Evolutionary conservation across 139 green algal genomes (phyloP), one percentile per base, ranked within the genome.

Genomic region (Chlamydomonas schloesseri): DNA sequence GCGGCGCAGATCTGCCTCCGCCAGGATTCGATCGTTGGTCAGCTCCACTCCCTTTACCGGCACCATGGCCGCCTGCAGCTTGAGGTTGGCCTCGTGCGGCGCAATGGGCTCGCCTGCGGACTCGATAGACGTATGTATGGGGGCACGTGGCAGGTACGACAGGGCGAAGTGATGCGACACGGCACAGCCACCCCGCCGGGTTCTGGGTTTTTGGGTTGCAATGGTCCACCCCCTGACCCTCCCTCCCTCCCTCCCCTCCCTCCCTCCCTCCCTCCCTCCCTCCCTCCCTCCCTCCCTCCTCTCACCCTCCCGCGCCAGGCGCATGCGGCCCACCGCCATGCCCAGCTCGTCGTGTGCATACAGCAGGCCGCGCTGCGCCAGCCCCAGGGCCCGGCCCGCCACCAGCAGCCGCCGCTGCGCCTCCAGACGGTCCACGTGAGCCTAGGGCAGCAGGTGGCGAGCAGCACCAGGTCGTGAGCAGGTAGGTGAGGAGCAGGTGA

Each of bases 341-440:
- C 88, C 89, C 81, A 99, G 92, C 92, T 99, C 97, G 73, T 99
- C 97, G 31, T 94, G 91, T 13, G 95, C 95, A 71, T 97, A 91
- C 89, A 99, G 93, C 73, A 94, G 55, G 37, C 71, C 69, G 36
- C 96, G 92, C 91, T 98, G 96, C 5, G 93, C 89, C 34, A 93
- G 79, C 13, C 62, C 68, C 50, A 94, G 79, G 10, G 88, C 82
- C 1, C 93, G 88, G 4, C 88, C 87, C 70, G 92, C 88, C n/a
- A 94, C 83, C 50, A 96, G 97, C 72, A 97, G 89, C 53, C 84
- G 89, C 15, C 95, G 85, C 88, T 93, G 82, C 13, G 73, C 91
- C 82, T 97, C 94, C 60, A 98, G 73, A 46, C 82, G 50, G 46
- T 94, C 88, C 58, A 97, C 87, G 64, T 96, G 91, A 37, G 58